A percentile compares a stretch with the other conserved stretches of the same genome.
Evolutionary conservation across 2,329 filamentous ascomycete genomes (phyloP).

Genomic region (Conoideocrella luteorostrata): DNA sequence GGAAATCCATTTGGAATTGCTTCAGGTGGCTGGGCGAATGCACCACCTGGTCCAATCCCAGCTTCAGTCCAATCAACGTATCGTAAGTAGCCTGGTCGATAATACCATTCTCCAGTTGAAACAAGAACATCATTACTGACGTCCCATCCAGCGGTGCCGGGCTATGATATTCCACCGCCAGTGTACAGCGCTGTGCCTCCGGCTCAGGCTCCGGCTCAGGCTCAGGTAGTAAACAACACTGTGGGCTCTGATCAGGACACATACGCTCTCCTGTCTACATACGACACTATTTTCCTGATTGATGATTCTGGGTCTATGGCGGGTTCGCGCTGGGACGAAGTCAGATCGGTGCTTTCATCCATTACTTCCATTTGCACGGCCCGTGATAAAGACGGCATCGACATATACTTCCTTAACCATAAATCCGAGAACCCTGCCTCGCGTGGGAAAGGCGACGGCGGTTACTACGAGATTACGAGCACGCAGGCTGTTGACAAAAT

Average conservation of each 20-base stretch:
- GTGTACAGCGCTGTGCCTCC: not conserved
- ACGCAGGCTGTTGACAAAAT: slow-evolving; percentile 56
- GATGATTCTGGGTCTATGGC: slow-evolving; percentile 90
- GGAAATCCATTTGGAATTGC: too few relatives aligned
- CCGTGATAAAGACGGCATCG: slow-evolving; percentile 78
- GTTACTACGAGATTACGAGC: slow-evolving; percentile 56
- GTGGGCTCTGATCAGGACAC: slow-evolving; percentile 47
- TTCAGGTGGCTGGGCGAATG: too few relatives aligned
- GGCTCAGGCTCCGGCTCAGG: not conserved
- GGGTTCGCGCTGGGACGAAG: slow-evolving; percentile 70
- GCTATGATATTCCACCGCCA: not conserved
- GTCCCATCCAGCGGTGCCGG: too few relatives aligned
- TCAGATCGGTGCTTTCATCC: slow-evolving; percentile 58
- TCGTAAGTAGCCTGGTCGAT: too few relatives aligned
- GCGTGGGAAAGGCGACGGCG: slow-evolving; percentile 42
- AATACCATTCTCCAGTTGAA: too few relatives aligned
- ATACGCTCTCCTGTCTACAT: slow-evolving; percentile 69
- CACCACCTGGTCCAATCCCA: too few relatives aligned
- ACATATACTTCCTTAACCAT: slow-evolving; percentile 87
- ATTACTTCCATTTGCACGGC: slow-evolving; percentile 78
- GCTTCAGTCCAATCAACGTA: too few relatives aligned
- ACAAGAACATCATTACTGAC: too few relatives aligned
- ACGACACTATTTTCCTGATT: slow-evolving; percentile 86
- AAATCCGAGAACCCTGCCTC: slow-evolving; percentile 31
- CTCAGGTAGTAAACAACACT: not conserved